A percentile compares a stretch with the other conserved stretches of the same genome.
Conservation (phyloP, 345 rosid species). For the Excoecaria agallocha region DNA sequence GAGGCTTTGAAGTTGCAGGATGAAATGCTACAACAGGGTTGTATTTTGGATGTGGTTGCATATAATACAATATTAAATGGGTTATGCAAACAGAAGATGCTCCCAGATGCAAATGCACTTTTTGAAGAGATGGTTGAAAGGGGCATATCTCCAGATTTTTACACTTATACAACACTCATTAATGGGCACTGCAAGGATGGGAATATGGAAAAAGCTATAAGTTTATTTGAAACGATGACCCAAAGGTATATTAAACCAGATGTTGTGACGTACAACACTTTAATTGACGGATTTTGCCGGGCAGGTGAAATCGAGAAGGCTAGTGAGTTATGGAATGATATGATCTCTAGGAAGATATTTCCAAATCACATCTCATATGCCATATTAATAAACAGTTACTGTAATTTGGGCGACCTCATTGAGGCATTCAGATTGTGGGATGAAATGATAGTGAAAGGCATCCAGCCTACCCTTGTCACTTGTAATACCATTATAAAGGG, state of each 20-base stretch:
- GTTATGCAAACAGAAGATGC: slow-evolving; percentile 65
- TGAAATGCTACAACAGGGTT: slow-evolving; percentile 69
- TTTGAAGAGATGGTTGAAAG: slow-evolving; percentile 63
- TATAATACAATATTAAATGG: slow-evolving; percentile 74
- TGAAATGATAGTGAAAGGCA: slow-evolving; percentile 59
- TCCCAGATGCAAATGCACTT: slow-evolving; percentile 59
- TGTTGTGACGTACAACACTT: slow-evolving; percentile 70
- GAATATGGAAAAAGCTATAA: slow-evolving; percentile 54
- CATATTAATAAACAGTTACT: slow-evolving; percentile 62
- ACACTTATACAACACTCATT: slow-evolving; percentile 69
- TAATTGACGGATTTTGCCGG: slow-evolving; percentile 79
- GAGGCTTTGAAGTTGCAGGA: slow-evolving; percentile 65
- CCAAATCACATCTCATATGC: slow-evolving; percentile 67
- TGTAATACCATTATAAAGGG: slow-evolving; percentile 76
- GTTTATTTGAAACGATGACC: slow-evolving; percentile 53
- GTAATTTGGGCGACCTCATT: slow-evolving; percentile 48
- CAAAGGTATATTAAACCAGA: slow-evolving; percentile 62
- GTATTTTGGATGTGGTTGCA: slow-evolving; percentile 68
- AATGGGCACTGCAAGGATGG: slow-evolving; percentile 76
- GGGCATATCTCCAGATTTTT: slow-evolving; percentile 64
- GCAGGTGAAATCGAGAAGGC: slow-evolving; percentile 63
- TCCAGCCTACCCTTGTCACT: slow-evolving; percentile 56
- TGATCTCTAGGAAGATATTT: slow-evolving; percentile 44
- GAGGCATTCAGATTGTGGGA: slow-evolving; percentile 74
- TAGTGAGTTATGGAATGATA: slow-evolving; percentile 53